phyloP scores from a whole-genome alignment of 192 early-diverging fungal species.

The Gonapodya sp. region DNA sequence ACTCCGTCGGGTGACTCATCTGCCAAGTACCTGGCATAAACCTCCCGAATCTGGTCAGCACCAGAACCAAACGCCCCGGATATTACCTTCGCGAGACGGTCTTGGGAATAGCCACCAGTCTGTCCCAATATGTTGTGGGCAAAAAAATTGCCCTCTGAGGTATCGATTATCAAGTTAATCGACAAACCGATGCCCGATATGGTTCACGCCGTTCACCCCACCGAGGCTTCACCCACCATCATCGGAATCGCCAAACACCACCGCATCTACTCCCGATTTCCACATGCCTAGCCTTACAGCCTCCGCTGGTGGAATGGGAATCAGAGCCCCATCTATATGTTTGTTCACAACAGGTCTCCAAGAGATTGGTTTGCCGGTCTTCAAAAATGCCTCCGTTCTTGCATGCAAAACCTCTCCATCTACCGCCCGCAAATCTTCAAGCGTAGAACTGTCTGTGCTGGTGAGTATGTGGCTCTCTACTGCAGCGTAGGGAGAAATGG shows the following conservation, averaged over 20 bases:
- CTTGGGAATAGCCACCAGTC: neutral
- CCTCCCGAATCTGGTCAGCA: neutral
- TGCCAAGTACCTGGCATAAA: neutral
- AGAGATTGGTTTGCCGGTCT: no score
- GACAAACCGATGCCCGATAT: no score
- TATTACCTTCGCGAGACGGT: neutral
- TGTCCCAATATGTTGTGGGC: neutral
- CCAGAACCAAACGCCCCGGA: no score
- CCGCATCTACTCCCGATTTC: neutral
- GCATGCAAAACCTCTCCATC: neutral
- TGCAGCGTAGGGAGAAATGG: neutral
- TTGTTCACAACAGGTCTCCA: neutral
- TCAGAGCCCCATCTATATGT: neutral
- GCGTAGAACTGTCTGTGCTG: neutral
- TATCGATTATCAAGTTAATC: no score
- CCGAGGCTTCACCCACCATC: neutral
- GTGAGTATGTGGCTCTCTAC: neutral
- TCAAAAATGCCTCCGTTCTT: neutral
- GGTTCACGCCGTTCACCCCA: no score
- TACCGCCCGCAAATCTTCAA: neutral
- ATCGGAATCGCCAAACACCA: neutral
- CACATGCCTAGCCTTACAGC: neutral
- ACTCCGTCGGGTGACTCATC: neutral
- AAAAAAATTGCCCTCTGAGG: neutral
- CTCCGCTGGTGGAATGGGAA: neutral